Evolutionary conservation across 75 land plant species (phyloP).

Genomic region (Isoetes taiwanensis): DNA sequence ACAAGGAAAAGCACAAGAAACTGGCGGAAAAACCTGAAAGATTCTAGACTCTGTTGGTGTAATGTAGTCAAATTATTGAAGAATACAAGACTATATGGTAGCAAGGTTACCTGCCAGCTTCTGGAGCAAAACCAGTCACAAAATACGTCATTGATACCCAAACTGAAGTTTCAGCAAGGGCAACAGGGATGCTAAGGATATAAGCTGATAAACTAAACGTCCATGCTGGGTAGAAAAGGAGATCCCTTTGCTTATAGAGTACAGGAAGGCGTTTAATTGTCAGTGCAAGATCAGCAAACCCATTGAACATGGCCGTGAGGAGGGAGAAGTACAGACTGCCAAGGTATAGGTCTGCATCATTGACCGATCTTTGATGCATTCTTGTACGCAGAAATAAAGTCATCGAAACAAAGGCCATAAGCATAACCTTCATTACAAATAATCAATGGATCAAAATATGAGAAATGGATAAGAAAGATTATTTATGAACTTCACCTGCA

Average conservation of each 20-base stretch:
- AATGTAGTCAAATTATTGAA: too few species aligned
- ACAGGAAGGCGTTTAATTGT: conserved; percentile 66
- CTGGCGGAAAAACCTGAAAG: not conserved
- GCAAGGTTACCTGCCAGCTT: conserved; percentile 64
- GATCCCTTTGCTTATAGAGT: conserved; percentile 80
- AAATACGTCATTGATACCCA: conserved; percentile 66
- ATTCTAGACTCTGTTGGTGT: too few species aligned
- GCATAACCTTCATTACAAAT: conserved; percentile 27
- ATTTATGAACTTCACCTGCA: conserved; percentile 44
- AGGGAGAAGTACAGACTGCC: conserved; percentile 53
- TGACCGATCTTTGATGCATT: conserved; percentile 33
- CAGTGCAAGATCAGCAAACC: conserved; percentile 69
- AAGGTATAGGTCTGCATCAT: conserved; percentile 41
- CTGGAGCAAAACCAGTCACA: conserved; percentile 76
- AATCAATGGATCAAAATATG: not conserved
- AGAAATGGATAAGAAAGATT: not conserved
- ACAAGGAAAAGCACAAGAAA: not conserved
- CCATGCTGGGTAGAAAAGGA: conserved; percentile 82
- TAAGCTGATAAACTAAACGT: conserved; percentile 50
- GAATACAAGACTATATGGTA: too few species aligned
- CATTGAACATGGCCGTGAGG: conserved; percentile 69
- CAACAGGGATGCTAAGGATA: conserved; percentile 43
- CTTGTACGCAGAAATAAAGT: conserved; percentile 51
- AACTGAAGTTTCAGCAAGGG: conserved; percentile 47
- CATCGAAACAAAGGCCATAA: conserved; percentile 43